These are phyloP conservation scores for Pythium myriotylum DNA, from an alignment of 352 stramenopile species.

Conservation along the genomic window DNA sequence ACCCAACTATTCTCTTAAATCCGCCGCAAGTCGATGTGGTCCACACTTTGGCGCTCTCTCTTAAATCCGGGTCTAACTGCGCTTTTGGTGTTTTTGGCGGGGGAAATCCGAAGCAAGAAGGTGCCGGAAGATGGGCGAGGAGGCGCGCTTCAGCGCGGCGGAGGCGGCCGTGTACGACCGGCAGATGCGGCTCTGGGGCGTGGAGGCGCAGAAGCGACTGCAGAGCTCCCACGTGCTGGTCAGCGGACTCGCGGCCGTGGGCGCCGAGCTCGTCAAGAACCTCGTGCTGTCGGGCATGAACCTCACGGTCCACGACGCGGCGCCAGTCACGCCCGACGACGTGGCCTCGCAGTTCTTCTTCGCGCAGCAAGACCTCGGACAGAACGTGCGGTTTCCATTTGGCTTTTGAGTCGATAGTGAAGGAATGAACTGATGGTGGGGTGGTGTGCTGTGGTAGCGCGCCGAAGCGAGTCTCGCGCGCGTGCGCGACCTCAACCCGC, in stretches of 20 bases:
- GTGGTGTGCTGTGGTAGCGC: no score
- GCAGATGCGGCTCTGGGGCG: conserved; percentile 98
- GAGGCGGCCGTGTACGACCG: conserved; percentile 97
- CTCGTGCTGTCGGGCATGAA: conserved; percentile 95
- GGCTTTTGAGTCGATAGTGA: no score
- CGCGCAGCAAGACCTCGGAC: conserved; percentile 57
- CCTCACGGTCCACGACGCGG: conserved; percentile 92
- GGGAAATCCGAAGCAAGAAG: not conserved
- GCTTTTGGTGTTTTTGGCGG: not conserved
- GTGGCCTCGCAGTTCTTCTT: conserved; percentile 90
- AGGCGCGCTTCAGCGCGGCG: conserved; percentile 65
- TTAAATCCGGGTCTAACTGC: conserved; percentile 3
- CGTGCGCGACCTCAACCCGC: conserved; percentile 94
- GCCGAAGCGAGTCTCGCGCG: conserved; percentile 76
- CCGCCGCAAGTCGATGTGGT: conserved; percentile 8
- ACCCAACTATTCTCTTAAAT: conserved; percentile 9
- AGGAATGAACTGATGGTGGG: no score
- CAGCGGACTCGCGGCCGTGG: conserved; percentile 79
- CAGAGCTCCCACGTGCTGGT: conserved; percentile 90
- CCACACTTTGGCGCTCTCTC: conserved; percentile 3
- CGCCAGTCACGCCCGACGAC: conserved; percentile 41
- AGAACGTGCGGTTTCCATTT: conserved; percentile 50
- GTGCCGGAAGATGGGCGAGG: conserved; percentile 15
- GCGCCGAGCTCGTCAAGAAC: conserved; percentile 97
- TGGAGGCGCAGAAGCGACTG: conserved; percentile 95